Evolutionary conservation across 1,139 yeast genomes (phyloP), one percentile per base, ranked within the genome.

Genomic region (Protomyces lactucae-debilis): DNA sequence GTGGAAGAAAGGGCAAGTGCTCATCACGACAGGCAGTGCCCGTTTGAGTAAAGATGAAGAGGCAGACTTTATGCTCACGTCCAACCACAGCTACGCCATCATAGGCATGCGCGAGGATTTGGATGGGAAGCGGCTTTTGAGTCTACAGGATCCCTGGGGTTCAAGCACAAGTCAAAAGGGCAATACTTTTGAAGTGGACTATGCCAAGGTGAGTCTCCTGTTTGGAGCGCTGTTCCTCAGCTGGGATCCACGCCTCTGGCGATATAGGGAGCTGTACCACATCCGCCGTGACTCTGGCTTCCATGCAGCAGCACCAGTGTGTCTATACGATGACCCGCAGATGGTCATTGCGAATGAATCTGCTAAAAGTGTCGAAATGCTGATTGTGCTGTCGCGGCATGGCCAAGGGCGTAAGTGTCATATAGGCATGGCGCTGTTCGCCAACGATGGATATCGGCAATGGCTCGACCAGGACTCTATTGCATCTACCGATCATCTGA

Each of bases 11-110:
- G 80, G 80, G 1, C 70, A 76, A 8, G 71, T 83, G 16, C 71
- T 85, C 55, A 67, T 88, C 35, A 90, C 93, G 1, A 68, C 88
- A 0, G 96, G 96, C 0, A 87, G 95, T 0, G 88, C 87, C 0
- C 72, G 74, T 14, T 70, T 82, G 14, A 76, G 82, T 23, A 70
- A 70, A n/a, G 73, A 73, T 37, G 78, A 82, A 43, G 74, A 80
- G 1, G 65, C 68, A 0, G 73, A 76, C 10, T 71, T 77, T 36
- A 78, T 79, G 1, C 74, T 88, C 43, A 77, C 83, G 1, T 76
- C 85, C 1, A 79, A 82, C 52, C 97, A 90, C 74, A 97, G 89
- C 73, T 90, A 89, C 71, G 80, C 88, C 0, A 75, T 85, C 0
- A 61, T 78, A 2, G 81, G 75, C 40, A 65, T 83, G 57, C 64